Base-by-base conservation (phyloP, 495 filamentous ascomycete genomes). In the Amphirosellinia nigrospora region DNA sequence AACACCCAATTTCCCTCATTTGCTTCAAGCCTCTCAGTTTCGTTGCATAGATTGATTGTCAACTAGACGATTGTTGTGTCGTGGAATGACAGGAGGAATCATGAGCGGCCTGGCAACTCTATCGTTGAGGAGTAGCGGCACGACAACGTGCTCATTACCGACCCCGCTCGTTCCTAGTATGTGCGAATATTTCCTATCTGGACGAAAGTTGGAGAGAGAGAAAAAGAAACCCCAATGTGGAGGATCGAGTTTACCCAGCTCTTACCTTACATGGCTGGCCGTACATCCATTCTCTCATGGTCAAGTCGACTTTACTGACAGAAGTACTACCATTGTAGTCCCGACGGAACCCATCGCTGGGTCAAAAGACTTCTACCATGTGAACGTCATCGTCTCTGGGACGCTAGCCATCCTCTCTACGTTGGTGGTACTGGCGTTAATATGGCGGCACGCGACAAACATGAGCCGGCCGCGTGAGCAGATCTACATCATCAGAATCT, bases 401-500 rank as follows among this genome's bases (percentile, higher is more conserved):
- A 34, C 36, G 11, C 16, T 69, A 41, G 66, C 58, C 34, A 8
- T 62, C 34, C 53, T 69, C 66, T 69, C 66, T 23, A 69, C 53
- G 1, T 16, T 69, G 39, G 34, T 43, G 43, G n/a, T 23, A 6
- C 30, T 62, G 39, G 56, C 23, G 15, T 69, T 69, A 16, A 69
- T 69, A 62, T 69, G 66, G 66, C 66, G 66, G 26, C 66, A 69
- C 56, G 56, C 53, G 19, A 62, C 66, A 26, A 52, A 52, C 34
- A 69, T 69, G 66, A 69, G 66, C 41, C 56, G 66, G 28, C 66
- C 66, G 15, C 66, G 56, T 23, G 66, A 69, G 46, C 66, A 69
- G 45, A n/a, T 69, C 11, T 38, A 69, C 58, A 69, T 69, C 43
- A 69, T 69, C 45, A 60, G 66, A 1, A 69, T 69, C n/a, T 69